These are phyloP conservation scores for Candida neerlandica DNA, from an alignment of 1,139 yeast species.

Conservation along the genomic window DNA sequence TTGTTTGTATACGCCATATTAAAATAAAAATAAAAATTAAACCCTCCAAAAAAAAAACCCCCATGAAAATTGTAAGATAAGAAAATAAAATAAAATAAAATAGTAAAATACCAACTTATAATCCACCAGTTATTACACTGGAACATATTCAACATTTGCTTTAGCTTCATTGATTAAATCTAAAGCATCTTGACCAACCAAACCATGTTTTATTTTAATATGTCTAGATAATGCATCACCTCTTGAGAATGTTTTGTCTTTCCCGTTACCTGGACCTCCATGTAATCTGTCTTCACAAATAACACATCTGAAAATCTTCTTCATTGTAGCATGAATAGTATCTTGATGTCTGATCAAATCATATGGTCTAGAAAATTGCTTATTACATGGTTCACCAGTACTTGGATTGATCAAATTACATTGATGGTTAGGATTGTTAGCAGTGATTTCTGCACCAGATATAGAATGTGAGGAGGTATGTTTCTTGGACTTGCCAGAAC, in stretches of 20 bases:
- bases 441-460: slow-evolving; percentile 28
- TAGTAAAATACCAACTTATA: background rate
- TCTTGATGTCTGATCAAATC: slow-evolving; percentile 54
- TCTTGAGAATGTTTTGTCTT: slow-evolving; percentile 54
- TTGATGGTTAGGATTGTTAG: slow-evolving; percentile 39
- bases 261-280: slow-evolving; percentile 59
- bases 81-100: slow-evolving; percentile 2
- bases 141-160: slow-evolving; percentile 68
- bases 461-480: slow-evolving; percentile 8
- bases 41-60: slow-evolving; percentile 1
- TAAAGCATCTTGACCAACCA: slow-evolving; percentile 49
- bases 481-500: slow-evolving; percentile 3
- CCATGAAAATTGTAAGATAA: background rate
- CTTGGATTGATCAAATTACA: slow-evolving; percentile 61
- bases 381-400: slow-evolving; percentile 46
- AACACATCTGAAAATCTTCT: slow-evolving; percentile 52
- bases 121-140: slow-evolving; percentile 18
- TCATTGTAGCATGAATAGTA: slow-evolving; percentile 51
- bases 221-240: slow-evolving; percentile 55
- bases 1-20: background rate
- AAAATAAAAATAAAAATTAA: slow-evolving; percentile 4
- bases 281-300: slow-evolving; percentile 51
- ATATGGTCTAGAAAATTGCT: slow-evolving; percentile 51
- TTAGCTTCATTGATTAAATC: slow-evolving; percentile 74
- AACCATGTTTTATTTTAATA: slow-evolving; percentile 51